Evolutionary conservation across 371 early-diverging fungal genomes (phyloP), one percentile per base, ranked within the genome.

Genomic region (Mycotypha africana): DNA sequence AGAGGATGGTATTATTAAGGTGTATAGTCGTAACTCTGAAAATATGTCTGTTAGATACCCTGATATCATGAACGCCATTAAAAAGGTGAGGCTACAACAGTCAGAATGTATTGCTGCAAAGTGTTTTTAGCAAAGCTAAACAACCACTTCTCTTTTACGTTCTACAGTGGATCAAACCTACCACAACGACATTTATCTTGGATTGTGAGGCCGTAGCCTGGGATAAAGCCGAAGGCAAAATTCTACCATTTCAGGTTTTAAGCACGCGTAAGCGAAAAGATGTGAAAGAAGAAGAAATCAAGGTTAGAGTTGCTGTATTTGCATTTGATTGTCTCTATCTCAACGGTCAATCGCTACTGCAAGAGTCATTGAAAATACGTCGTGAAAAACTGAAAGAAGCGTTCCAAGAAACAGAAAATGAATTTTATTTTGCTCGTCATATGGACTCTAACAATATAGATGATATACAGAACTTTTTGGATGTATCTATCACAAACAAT

Each of bases 151-250:
- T 21, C 17, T 16, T 32, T 16, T 16, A 17, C 2, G 19, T 25
- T 15, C 34, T n/a, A 37, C 61, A 84, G 81, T 84, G 82, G 72
- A 60, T 79, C 9, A 77, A 79, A 47, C 38, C 65, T 2, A 63
- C 63, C 12, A 87, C 84, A 11, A 85, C 59, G 10, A 84, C 91
- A 9, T 99, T 96, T 74, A 95, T 99, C 25, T 62, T 99, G 17
- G 99, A 99, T 65, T 95, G 97, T 60, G 99, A 99, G 66, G 96
- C 95, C 6, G 99, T 99, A 2, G 99, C 99, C 9, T 99, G 97
- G 94, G 98, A 99, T 62, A 53, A 62, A 14, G 81, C 80, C 43
- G 84, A 86, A 39, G 67, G 91, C 21, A 81, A 82, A 46, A 97
- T 99, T 43, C 72, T 97, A 34, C 97, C 99, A 12, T 99, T 99